Evolutionary conservation across 345 rosid species (phyloP).

Genomic region (Camelina laxa): DNA sequence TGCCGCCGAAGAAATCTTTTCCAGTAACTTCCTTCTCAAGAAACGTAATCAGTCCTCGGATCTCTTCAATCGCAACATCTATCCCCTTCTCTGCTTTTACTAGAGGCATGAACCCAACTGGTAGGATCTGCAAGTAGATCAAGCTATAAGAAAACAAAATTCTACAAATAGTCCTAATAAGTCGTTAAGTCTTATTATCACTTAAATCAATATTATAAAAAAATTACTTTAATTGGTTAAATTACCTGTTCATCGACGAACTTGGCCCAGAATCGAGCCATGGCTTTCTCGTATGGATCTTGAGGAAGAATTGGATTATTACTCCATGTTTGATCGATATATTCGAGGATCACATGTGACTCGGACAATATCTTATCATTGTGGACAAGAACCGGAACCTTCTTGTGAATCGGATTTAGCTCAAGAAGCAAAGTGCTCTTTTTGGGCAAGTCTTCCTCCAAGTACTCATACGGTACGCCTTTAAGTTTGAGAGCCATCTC

Average conservation of each 20-base stretch:
- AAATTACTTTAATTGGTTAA: not conserved
- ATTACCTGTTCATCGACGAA: conserved; percentile 47
- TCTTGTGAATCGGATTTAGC: conserved; percentile 50
- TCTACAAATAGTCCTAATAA: not conserved
- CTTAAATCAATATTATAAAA: not conserved
- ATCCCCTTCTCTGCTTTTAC: conserved; percentile 6
- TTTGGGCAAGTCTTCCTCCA: conserved; percentile 46
- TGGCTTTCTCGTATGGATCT: conserved; percentile 50
- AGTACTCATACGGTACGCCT: conserved; percentile 46
- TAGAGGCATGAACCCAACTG: not conserved
- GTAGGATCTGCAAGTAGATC: conserved; percentile 1
- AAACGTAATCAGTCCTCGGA: conserved; percentile 6
- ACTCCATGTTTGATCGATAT: conserved; percentile 55
- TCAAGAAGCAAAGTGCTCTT: conserved; percentile 47
- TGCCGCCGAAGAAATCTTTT: conserved; percentile 46
- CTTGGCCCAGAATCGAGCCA: conserved; percentile 54
- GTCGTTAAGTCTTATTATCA: not conserved
- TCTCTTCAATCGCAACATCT: conserved; percentile 30
- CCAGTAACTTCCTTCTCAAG: conserved; percentile 43
- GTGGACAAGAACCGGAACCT: conserved; percentile 55
- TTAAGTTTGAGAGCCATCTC: conserved; percentile 50
- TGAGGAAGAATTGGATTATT: conserved; percentile 48
- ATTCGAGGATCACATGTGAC: conserved; percentile 48
- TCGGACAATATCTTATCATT: conserved; percentile 45
- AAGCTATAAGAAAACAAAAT: not conserved